Base-by-base conservation (phyloP, 2,329 filamentous ascomycete genomes). In the Neofusicoccum laricinum region DNA sequence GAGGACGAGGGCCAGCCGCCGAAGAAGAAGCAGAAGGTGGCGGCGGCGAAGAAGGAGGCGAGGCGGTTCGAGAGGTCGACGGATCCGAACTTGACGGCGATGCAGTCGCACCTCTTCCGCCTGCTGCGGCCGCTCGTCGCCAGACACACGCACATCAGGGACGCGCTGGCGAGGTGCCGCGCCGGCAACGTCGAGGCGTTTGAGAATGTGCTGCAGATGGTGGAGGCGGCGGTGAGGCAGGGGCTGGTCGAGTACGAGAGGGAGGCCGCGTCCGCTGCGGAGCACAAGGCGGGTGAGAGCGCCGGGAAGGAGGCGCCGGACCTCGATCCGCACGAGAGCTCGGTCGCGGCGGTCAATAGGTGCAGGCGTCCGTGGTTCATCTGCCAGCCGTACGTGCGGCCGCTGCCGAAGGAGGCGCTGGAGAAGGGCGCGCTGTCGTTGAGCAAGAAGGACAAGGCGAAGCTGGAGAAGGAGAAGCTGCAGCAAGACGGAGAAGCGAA, bases 81-180 rank as follows among this genome's bases (percentile, higher is more conserved):
- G 66, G 83, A 84, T 25, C 82, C 85, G 3, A 98, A 95, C 75
- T 81, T 97, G 53, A 83, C 85, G 11, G 88, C 88, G 38, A 91
- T 97, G 84, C 93, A 98, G 76, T 88, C 92, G 0, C 95, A 99
- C 76, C 85, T 97, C 48, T 99, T 99, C 82, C 91, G 96, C 75
- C 85, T 99, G 30, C 85, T 98, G 21, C 86, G 94, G 15, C 88
- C 94, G 36, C 85, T 98, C 25, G 88, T 99, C 38, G 83, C 88
- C 2, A 85, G 84, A 67, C 91, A 97, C 77, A 93, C 91, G 25
- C 85, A 95, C 69, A 88, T 98, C 36, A 87, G 95, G 36, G 92
- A 98, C 73, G 86, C 89, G n/a, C 84, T 99, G 2, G 93, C 92
- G 0, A 83, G 82, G 66, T 86, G 84, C 15, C 80, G 84, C 19